Evolutionary conservation across 2,329 filamentous ascomycete species (phyloP), one percentile per base, ranked within the genome.

Genomic region (Colletotrichum sp.): DNA sequence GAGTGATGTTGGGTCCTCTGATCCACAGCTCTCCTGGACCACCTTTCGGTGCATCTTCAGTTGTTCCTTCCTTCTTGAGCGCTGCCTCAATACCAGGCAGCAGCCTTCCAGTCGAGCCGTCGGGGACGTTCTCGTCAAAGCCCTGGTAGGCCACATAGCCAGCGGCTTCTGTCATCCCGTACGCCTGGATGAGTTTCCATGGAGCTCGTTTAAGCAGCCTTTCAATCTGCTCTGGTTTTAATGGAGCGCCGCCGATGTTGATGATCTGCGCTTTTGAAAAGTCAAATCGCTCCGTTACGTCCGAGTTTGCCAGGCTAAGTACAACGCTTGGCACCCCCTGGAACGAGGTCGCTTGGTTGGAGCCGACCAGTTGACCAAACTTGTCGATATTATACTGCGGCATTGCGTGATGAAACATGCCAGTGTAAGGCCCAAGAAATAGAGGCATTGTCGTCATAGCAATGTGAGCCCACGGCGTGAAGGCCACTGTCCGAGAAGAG

Each of bases 121-220:
- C 79, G 0, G 83, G 82, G 3, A 83, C 52, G 0, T 75, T 71
- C 61, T 86, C 85, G 39, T 81, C 78, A 1, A 82, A 77, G 5
- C 78, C 80, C 65, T 87, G 85, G 65, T 87, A 85, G 0, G 85
- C 86, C 5, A 87, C 84, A 75, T 87, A 88, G 0, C 82, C 85
- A 7, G 83, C 85, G 4, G 83, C 85, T 74, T 88, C 86, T 1
- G 86, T 87, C 86, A 88, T 88, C 24, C 86, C 87, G 68, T 87
- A 88, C 0, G 85, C 83, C 61, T 87, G 85, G 6, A 85, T 83
- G 21, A 86, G 81, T 64, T 80, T 79, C 85, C 86, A 86, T 0
- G 84, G 81, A 5, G 83, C 81, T 32, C 82, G 78, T 24, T 77
- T 71, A 57, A 83, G 76, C 5, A 86, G 78, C 7, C 78, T 80